phyloP scores from a whole-genome alignment of 441 rosid genomes.

The Viola pubescens region DNA sequence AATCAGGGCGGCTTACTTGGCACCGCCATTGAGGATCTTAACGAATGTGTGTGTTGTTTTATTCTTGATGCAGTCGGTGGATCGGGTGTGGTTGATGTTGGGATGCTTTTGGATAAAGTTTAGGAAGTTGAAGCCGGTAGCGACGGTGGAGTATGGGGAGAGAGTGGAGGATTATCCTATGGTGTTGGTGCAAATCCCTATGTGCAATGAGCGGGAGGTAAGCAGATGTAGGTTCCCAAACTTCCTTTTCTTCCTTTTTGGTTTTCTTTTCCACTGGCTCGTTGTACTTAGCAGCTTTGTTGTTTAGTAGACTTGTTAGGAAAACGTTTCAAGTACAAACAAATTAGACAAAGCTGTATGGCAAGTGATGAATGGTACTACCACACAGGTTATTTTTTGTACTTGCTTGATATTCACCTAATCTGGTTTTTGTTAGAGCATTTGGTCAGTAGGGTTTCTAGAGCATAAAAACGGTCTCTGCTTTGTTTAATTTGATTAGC shows the following conservation, averaged over 20 bases:
- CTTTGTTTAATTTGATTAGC: no score
- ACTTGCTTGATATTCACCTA: no score
- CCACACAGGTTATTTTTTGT: no score
- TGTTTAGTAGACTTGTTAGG: no score
- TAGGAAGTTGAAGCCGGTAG: constrained; percentile 53
- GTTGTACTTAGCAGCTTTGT: no score
- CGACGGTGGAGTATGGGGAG: constrained; percentile 34
- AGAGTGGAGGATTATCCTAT: constrained; percentile 61
- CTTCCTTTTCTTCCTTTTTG: no score
- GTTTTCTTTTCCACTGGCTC: no score
- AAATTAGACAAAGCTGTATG: no score
- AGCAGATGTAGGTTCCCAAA: constrained; percentile 47
- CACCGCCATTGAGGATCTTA: constrained; percentile 73
- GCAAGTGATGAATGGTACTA: no score
- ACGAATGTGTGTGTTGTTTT: constrained; percentile 71
- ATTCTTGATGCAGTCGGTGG: constrained; percentile 77
- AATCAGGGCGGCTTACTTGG: constrained; percentile 57
- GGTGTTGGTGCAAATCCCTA: constrained; percentile 90
- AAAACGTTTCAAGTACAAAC: background rate
- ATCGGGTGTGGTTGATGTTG: constrained; percentile 57
- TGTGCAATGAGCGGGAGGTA: constrained; percentile 98
- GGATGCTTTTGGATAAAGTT: constrained; percentile 81
- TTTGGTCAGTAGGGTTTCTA: no score
- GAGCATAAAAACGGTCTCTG: no score
- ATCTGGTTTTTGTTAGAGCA: no score